Evolutionary conservation across 331 rosid species (phyloP).

Genomic region (Dryas integrifolia): DNA sequence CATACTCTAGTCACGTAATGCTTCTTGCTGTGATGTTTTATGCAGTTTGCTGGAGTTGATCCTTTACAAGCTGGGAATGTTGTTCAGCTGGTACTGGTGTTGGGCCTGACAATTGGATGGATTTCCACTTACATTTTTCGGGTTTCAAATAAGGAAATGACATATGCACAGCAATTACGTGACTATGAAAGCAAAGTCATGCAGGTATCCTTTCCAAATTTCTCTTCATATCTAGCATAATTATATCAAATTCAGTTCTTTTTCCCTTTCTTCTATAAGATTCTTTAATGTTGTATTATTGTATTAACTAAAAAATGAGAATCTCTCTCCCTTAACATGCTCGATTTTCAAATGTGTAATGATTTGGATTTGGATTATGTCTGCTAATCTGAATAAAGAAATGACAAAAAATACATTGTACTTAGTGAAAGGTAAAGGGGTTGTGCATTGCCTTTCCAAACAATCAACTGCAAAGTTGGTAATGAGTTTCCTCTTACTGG

Average conservation of each 20-base stretch:
- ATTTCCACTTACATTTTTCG: constrained; percentile 85
- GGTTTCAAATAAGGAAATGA: constrained; percentile 99
- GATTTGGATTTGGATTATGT: neutral
- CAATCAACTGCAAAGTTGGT: neutral
- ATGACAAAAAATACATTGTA: neutral
- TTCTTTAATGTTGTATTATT: neutral
- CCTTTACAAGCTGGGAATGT: constrained; percentile 95
- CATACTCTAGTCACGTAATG: constrained; percentile 13
- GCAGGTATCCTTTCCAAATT: constrained; percentile 51
- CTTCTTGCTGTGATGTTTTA: constrained; percentile 21
- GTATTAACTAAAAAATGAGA: neutral
- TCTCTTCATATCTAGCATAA: neutral
- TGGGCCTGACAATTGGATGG: constrained; percentile 95
- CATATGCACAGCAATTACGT: constrained; percentile 89
- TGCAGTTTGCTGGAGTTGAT: constrained; percentile 81
- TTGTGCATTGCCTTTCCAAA: no score
- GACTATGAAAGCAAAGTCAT: constrained; percentile 91
- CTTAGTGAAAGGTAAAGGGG: neutral
- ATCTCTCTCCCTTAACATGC: neutral
- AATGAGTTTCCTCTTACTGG: neutral
- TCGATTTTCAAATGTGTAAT: neutral
- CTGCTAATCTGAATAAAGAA: neutral
- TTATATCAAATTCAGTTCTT: neutral
- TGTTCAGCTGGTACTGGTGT: constrained; percentile 86
- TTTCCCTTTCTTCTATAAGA: neutral